Evolutionary conservation across 2,329 filamentous ascomycete species (phyloP), one percentile per base, ranked within the genome.

Genomic region (Microsporum audouinii): DNA sequence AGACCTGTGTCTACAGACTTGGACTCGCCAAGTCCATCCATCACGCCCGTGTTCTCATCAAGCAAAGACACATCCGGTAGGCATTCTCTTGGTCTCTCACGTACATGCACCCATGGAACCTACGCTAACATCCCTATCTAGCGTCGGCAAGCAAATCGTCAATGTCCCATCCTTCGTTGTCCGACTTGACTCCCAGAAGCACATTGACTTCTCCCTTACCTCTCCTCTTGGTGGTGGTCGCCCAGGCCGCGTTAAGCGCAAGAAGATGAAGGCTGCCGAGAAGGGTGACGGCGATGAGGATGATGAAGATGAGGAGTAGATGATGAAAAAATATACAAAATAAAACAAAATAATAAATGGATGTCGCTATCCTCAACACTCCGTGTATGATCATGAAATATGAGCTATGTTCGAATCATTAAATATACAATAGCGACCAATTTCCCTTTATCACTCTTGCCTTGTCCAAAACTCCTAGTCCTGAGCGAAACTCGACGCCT

Each of bases 1-100:
- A 99, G 88, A 99, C 94, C 74, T 96, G 92, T 76, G 94, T 99
- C 79, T 97, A 96, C 88, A 97, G 99, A 89, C 91, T 99, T 74
- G 94, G 94, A 75, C 90, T 99, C 67, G 94, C 94, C 83, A 99
- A 99, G 89, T 96, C 91, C 66, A 97, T 99, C 82, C 94, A 99
- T 85, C 94, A 99, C 85, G 94, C 94, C 73, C 92, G 94, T 89
- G 94, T 99, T 76, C 87, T 99, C 73, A 99, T 99, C 84, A 91
- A 90, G 79, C 94, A 99, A 85, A 88, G 94, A 77, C 94, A 99
- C 85, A 99, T 99, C 82, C 94, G 84, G 80, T 83, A 77, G 63
- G 78, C 57, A 49, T 12, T 5, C 8, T 4, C 8, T 55, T 31
- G n/a, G 36, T 31, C 3, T 23, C 23, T 2, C 23, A 1, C 2